phyloP scores from a whole-genome alignment of 495 filamentous ascomycete genomes.

The Xylaria longipes region DNA sequence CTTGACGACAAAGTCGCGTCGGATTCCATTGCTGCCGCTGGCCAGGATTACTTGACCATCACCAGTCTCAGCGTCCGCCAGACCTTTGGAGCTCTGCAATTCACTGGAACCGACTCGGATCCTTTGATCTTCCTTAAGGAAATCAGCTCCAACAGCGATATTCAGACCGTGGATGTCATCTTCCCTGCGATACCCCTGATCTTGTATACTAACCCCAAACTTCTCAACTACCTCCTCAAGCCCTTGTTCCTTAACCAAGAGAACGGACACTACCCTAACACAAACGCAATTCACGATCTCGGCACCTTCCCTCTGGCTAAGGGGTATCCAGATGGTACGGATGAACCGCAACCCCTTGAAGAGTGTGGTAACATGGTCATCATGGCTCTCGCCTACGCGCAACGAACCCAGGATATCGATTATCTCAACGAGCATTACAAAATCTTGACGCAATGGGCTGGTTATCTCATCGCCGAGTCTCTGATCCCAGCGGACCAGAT shows the following conservation, averaged over 20 bases:
- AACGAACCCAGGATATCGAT: slow-evolving; percentile 49
- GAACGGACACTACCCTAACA: slow-evolving; percentile 87
- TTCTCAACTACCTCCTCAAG: slow-evolving; percentile 85
- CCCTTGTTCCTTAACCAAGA: slow-evolving; percentile 89
- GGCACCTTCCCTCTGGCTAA: slow-evolving; percentile 93
- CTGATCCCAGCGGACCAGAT: slow-evolving; percentile 85
- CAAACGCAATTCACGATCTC: slow-evolving; percentile 88
- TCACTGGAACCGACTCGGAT: slow-evolving; percentile 76
- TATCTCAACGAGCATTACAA: slow-evolving; percentile 65
- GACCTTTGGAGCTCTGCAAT: slow-evolving; percentile 83
- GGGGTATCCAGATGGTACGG: slow-evolving; percentile 80
- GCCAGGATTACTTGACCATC: slow-evolving; percentile 78
- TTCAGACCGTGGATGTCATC: slow-evolving; percentile 95
- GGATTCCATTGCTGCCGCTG: slow-evolving; percentile 72
- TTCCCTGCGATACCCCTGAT: slow-evolving; percentile 92
- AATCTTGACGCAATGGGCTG: slow-evolving; percentile 86
- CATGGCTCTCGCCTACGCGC: slow-evolving; percentile 74
- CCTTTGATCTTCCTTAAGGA: slow-evolving; percentile 92
- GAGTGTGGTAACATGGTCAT: slow-evolving; percentile 97
- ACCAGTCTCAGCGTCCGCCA: slow-evolving; percentile 86
- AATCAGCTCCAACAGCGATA: slow-evolving; percentile 92
- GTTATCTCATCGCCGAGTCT: slow-evolving; percentile 81
- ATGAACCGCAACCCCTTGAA: slow-evolving; percentile 94
- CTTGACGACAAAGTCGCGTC: slow-evolving; percentile 72
- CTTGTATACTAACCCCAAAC: slow-evolving; percentile 82